Conservation (phyloP, 192 early-diverging fungal genomes). For the Phlyctochytrium planicorne region DNA sequence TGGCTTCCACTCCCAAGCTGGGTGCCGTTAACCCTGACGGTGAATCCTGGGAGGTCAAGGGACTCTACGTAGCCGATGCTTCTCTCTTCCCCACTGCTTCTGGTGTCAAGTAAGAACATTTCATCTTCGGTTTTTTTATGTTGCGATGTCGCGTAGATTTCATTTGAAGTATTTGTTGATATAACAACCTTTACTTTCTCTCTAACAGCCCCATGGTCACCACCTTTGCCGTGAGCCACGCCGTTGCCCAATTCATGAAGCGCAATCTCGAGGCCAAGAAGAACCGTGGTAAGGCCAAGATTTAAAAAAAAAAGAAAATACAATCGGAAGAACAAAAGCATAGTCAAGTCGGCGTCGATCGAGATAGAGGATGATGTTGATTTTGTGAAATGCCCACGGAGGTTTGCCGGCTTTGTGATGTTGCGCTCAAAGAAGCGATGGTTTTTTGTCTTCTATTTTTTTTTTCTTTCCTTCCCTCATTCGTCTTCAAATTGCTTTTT, state of each 20-base stretch:
- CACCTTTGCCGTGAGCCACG: slow-evolving; percentile 15
- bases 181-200: neutral
- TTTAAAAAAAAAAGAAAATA: neutral
- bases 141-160: neutral
- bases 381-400: too few species aligned
- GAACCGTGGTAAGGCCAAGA: neutral
- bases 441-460: too few species aligned
- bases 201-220: slow-evolving; percentile 34
- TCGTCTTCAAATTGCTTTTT: too few species aligned
- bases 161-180: neutral
- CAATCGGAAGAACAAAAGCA: too few species aligned
- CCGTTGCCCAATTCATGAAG: slow-evolving; percentile 26
- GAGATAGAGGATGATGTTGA: too few species aligned
- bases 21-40: slow-evolving; percentile 69
- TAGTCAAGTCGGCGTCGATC: too few species aligned
- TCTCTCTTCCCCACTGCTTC: slow-evolving; percentile 68
- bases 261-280: slow-evolving; percentile 15
- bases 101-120: slow-evolving; percentile 55
- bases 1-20: slow-evolving; percentile 54
- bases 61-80: slow-evolving; percentile 72
- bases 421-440: too few species aligned
- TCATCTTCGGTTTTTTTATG: neutral
- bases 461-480: too few species aligned
- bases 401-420: too few species aligned
- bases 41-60: slow-evolving; percentile 70